A percentile compares a stretch with the other conserved stretches of the same genome.
Conservation (phyloP, 2,329 filamentous ascomycete genomes). For the Curvularia hawaiiensis region DNA sequence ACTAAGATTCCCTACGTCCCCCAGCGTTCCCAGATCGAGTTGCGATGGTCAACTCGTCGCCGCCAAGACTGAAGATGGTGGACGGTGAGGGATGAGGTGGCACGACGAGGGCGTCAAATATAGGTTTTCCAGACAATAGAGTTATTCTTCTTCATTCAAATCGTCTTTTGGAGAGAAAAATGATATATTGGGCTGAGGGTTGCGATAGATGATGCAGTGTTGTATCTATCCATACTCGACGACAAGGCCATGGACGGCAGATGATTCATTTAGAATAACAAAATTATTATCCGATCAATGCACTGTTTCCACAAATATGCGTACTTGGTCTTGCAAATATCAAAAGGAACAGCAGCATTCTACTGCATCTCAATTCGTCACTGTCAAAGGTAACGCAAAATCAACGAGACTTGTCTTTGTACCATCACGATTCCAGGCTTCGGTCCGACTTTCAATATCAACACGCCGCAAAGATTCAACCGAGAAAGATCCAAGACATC, state of each 20-base stretch:
- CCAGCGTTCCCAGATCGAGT: background rate
- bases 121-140: too few relatives aligned
- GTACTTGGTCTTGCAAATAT: background rate
- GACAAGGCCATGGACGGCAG: background rate
- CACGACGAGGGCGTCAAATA: background rate
- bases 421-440: background rate
- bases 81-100: slow-evolving; percentile 1
- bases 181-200: background rate
- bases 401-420: background rate
- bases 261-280: background rate
- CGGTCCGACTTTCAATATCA: slow-evolving; percentile 1
- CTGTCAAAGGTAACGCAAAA: background rate
- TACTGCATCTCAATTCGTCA: background rate
- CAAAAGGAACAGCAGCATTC: background rate
- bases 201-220: background rate
- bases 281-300: too few relatives aligned
- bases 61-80: slow-evolving; percentile 20
- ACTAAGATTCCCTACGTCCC: slow-evolving; percentile 3
- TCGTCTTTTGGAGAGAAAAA: background rate
- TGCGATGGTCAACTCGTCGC: slow-evolving; percentile 15
- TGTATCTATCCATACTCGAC: background rate
- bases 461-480: background rate
- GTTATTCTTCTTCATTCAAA: background rate
- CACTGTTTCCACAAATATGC: background rate
- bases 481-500: background rate